Conservation (phyloP, 768 basidiomycete genomes). For the Sarcomyxa edulis region DNA sequence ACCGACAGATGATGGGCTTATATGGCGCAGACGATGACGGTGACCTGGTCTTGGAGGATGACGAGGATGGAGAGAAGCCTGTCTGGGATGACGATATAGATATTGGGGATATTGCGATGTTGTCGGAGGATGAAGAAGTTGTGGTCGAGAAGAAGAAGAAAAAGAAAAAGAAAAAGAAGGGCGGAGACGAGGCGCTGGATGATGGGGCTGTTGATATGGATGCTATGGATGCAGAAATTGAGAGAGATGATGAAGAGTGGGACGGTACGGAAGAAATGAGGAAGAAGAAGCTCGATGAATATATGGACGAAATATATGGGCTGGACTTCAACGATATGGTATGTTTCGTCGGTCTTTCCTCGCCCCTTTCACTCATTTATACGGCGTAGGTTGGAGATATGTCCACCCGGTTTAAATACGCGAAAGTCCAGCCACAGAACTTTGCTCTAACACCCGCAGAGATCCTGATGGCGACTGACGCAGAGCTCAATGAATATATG, state of each 20-base stretch:
- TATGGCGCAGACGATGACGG: constrained; percentile 52
- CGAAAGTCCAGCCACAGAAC: constrained; percentile 52
- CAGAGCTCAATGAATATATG: constrained; percentile 89
- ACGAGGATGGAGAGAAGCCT: constrained; percentile 57
- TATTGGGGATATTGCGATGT: constrained; percentile 55
- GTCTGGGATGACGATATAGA: constrained; percentile 90
- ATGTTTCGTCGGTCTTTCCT: constrained; percentile 25
- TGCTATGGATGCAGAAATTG: constrained; percentile 41
- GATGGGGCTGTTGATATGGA: constrained; percentile 58
- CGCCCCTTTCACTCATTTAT: constrained; percentile 1
- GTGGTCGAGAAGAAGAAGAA: constrained; percentile 53
- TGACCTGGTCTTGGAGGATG: constrained; percentile 10
- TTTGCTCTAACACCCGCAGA: constrained; percentile 79
- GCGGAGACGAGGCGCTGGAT: constrained; percentile 30
- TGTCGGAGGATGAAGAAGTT: constrained; percentile 27
- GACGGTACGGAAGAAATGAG: constrained; percentile 89
- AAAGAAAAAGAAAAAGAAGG: constrained; percentile 45
- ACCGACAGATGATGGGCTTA: constrained; percentile 73
- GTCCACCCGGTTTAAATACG: constrained; percentile 92
- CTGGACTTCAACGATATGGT: constrained; percentile 97
- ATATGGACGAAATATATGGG: constrained; percentile 87
- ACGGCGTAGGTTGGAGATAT: constrained; percentile 70
- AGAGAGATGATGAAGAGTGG: constrained; percentile 63
- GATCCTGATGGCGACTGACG: constrained; percentile 86
- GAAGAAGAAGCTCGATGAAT: constrained; percentile 75